phyloP scores from a whole-genome alignment of 2,329 filamentous ascomycete genomes.

The Ploettnerulaceae sp. region DNA sequence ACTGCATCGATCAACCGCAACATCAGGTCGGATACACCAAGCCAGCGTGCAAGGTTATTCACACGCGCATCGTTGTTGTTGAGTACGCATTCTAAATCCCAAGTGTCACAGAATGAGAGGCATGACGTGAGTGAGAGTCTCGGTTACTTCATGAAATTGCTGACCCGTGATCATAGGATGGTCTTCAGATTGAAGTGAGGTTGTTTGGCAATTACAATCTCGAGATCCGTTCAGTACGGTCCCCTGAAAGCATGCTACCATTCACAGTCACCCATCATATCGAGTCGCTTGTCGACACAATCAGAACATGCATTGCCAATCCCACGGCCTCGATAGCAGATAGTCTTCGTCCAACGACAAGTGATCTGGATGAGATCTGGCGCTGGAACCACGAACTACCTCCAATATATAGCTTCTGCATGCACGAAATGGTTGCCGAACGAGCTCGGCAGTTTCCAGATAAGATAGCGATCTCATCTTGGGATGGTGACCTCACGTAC shows the following conservation, averaged over 20 bases:
- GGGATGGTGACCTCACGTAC: slow-evolving; percentile 32
- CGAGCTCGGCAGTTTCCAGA: slow-evolving; percentile 34
- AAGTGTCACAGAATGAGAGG: slow-evolving; percentile 16
- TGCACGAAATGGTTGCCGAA: slow-evolving; percentile 43
- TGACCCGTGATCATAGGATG: not conserved
- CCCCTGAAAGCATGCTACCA: slow-evolving; percentile 27
- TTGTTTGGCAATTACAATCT: slow-evolving; percentile 24
- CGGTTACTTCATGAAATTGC: not conserved
- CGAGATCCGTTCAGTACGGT: slow-evolving; percentile 40
- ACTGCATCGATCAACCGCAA: slow-evolving; percentile 30
- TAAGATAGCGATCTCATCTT: slow-evolving; percentile 34
- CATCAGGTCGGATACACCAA: slow-evolving; percentile 16
- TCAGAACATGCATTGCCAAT: slow-evolving; percentile 35
- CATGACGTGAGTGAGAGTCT: slow-evolving; percentile 32
- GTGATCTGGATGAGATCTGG: slow-evolving; percentile 44
- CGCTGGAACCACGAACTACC: slow-evolving; percentile 43
- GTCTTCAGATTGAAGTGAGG: not conserved
- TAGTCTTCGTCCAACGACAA: slow-evolving; percentile 33
- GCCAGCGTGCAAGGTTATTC: not conserved
- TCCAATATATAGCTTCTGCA: slow-evolving; percentile 40
- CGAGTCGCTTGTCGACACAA: slow-evolving; percentile 39
- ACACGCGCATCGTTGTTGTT: slow-evolving; percentile 12
- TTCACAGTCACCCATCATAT: slow-evolving; percentile 42
- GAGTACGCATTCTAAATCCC: slow-evolving; percentile 19
- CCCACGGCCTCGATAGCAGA: slow-evolving; percentile 32